Evolutionary conservation across 2,329 filamentous ascomycete genomes (phyloP), one percentile per base, ranked within the genome.

Genomic region (Exophiala alcalophila): DNA sequence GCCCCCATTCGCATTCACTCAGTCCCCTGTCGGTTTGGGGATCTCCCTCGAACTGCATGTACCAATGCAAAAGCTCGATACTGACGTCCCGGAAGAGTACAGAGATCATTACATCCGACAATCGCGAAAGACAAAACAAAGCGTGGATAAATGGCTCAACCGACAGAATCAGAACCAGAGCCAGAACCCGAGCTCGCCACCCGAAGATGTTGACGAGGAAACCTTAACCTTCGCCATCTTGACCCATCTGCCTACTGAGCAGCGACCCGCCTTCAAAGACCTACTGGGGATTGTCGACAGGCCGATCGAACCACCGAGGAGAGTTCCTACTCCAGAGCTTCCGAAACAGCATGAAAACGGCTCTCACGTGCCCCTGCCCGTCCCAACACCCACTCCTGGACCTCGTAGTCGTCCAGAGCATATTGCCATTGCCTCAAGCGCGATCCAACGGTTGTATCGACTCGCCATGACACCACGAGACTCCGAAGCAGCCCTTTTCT

Each of bases 1-100:
- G 91, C 91, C 91, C 15, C 88, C 91, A 0, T 92, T 96, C 59
- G 80, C 85, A 53, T 76, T 90, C 54, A 77, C 77, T 3, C 71
- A 77, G 34, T 70, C 86, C 3, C 61, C 73, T 11, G 61, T 67
- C 21, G 73, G 73, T 8, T 65, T 80, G n/a, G 76, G 74, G n/a
- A 70, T 80, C 26, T 69, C 71, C 4, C 70, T 70, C 27, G 67
- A 72, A 32, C 65, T 70, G 23, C 70, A 75, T 41, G 68, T 73
- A 11, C 80, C 80, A 47, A 86, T 66, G 79, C 83, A 69, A 71
- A 86, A 94, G 64, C 80, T 97, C 46, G 91, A 97, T 57, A 87
- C 92, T 5, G 91, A 97, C 62, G 87, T 97, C 8, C 89, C 89
- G 0, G 89, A 95, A 52, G 88, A 96, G 62, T 95, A 91, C 60